Percentiles rank a stretch among this genome's conserved stretches.
phyloP scores from a whole-genome alignment of 23 red algal genomes.

The Pyropia haitanensis region DNA sequence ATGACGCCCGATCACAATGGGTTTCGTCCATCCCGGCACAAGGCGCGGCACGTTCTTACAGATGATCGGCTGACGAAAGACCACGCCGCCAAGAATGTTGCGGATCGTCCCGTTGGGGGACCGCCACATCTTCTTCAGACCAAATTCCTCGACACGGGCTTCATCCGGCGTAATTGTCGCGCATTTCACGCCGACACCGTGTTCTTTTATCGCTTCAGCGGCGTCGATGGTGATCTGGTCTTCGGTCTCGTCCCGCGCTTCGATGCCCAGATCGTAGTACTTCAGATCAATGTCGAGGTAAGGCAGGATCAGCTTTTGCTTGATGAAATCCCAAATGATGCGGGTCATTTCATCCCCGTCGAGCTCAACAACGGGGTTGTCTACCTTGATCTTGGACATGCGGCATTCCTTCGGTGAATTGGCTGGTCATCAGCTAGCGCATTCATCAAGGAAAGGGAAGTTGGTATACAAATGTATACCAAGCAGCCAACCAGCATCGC shows the following conservation, averaged over 20 bases:
- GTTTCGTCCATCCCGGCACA: conserved; percentile 70
- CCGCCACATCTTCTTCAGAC: conserved; percentile 76
- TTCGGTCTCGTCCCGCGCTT: conserved; percentile 60
- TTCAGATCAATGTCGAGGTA: conserved; percentile 66
- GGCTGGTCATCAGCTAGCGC: no score
- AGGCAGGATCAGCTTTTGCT: conserved; percentile 61
- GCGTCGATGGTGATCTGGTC: conserved; percentile 75
- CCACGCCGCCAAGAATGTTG: conserved; percentile 70
- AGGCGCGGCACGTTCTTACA: conserved; percentile 65
- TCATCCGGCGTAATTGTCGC: conserved; percentile 79
- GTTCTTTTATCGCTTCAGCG: conserved; percentile 61
- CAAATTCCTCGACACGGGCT: conserved; percentile 71
- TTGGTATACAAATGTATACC: no score
- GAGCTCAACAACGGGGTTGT: conserved; percentile 78
- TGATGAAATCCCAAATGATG: conserved; percentile 78
- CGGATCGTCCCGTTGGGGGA: conserved; percentile 86
- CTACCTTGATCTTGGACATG: conserved; percentile 65
- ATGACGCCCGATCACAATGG: conserved; percentile 82
- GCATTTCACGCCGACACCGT: conserved; percentile 73
- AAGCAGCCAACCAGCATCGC: no score
- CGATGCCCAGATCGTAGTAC: conserved; percentile 76
- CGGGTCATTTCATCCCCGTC: conserved; percentile 89
- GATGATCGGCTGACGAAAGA: conserved; percentile 89
- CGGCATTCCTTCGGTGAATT: no score
- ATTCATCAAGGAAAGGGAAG: no score